phyloP scores from a whole-genome alignment of 1,284 basidiomycete species.

The Boletellus sp. region DNA sequence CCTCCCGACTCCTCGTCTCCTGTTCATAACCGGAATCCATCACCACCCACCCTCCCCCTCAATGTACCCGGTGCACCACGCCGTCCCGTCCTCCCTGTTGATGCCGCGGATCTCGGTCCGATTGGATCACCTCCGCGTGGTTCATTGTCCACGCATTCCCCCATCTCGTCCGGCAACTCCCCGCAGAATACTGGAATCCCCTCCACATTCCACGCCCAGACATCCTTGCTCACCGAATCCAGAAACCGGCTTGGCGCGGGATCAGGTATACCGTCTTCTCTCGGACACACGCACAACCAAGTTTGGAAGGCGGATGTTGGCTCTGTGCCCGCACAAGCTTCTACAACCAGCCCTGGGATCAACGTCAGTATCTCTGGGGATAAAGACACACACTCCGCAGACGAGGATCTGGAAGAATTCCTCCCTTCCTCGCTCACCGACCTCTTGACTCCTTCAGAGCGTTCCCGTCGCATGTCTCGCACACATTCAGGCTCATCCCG shows the following conservation, averaged over 20 bases:
- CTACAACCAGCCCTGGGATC: slow-evolving; percentile 10
- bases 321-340: slow-evolving; percentile 18
- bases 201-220: slow-evolving; percentile 35
- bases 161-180: slow-evolving; percentile 63
- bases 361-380: slow-evolving; percentile 23
- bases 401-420: slow-evolving; percentile 83
- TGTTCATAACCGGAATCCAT: slow-evolving; percentile 20
- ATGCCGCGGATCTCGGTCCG: slow-evolving; percentile 61
- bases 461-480: slow-evolving; percentile 72
- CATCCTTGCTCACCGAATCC: slow-evolving; percentile 34
- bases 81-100: slow-evolving; percentile 33
- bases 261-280: slow-evolving; percentile 44
- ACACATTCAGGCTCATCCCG: slow-evolving; percentile 49
- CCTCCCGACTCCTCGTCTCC: slow-evolving; percentile 9
- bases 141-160: slow-evolving; percentile 48
- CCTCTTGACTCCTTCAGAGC: slow-evolving; percentile 81
- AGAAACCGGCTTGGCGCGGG: slow-evolving; percentile 27
- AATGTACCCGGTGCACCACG: slow-evolving; percentile 46
- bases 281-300: slow-evolving; percentile 38
- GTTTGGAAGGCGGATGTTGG: slow-evolving; percentile 30
- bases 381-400: slow-evolving; percentile 51
- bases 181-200: slow-evolving; percentile 55
- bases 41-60: slow-evolving; percentile 45
- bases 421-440: slow-evolving; percentile 85
- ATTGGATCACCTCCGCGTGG: slow-evolving; percentile 69